Evolutionary conservation across 169 alveolate genomes (phyloP), one percentile per base, ranked within the genome.

Genomic region (Cyclospora cayetanensis): DNA sequence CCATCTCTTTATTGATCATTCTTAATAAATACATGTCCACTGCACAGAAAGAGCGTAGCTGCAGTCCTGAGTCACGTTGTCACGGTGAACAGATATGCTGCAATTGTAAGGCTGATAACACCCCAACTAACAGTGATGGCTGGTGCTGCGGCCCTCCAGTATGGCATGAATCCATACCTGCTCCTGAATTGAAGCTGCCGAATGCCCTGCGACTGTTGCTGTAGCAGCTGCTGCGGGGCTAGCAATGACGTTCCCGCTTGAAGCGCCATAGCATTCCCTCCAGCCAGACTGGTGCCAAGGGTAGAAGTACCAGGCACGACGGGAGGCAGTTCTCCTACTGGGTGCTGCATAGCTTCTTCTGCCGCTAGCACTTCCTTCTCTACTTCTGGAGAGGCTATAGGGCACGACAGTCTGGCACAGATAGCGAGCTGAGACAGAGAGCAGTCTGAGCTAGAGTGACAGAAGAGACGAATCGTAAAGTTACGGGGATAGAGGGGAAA

Each of bases 181-280:
- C 83, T 55, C 29, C 83, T 70, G 1, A 70, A 39, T 55, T 70
- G 83, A 20, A 70, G 55, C 55, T 70, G 83, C 55, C 0, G 50
- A 3, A 70, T 35, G 0, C 31, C 31, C 2, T 0, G 83, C 83
- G 7, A 43, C 2, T 66, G 79, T 43, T 66, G 79, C 2, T 66
- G 79, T n/a, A 27, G 79, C 79, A 66, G 20, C 35, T 7, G 43
- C 79, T 11, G 27, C 0, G 18, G 79, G 46, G 25, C 46, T 43
- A n/a, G 39, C 79, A 66, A 43, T 43, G 39, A 31, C 25, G 11
- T 66, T 27, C 46, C 79, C 79, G 46, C 63, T 50, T 2, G 27
- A 2, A 50, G 63, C 63, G 22, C 27, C 63, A 50, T 50, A n/a
- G 27, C 63, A n/a, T 2, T 50, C 27, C 63, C 27, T n/a, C 27